These are phyloP conservation scores for Mycena rosella DNA, from an alignment of 768 basidiomycete genomes.

Conservation along the genomic window DNA sequence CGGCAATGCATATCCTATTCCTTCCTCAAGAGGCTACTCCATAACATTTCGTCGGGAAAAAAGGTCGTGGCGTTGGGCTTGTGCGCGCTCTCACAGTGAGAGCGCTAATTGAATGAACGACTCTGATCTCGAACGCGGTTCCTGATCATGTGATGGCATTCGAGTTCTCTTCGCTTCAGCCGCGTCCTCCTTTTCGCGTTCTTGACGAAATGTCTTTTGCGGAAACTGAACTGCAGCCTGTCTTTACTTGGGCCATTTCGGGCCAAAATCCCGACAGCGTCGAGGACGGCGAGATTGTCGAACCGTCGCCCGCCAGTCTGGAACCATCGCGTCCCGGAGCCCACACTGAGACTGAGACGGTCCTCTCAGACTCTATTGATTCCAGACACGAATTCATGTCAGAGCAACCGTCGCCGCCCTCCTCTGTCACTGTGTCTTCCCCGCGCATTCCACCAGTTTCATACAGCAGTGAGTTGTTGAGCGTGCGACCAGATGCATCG, in stretches of 20 bases:
- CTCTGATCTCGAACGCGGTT: no score
- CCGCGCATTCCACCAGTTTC: neutral
- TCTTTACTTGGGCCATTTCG: neutral
- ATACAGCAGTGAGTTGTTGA: neutral
- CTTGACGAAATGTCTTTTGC: neutral
- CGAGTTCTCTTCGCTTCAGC: neutral
- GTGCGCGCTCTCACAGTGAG: no score
- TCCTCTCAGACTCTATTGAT: no score
- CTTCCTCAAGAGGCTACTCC: no score
- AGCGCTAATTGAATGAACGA: no score
- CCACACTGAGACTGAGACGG: no score
- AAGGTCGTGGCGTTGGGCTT: no score
- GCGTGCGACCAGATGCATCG: neutral
- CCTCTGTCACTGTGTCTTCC: neutral
- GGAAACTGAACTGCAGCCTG: neutral
- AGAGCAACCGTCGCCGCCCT: no score
- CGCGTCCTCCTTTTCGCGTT: neutral
- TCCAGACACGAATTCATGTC: neutral
- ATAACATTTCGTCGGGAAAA: no score
- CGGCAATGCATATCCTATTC: conserved; percentile 29
- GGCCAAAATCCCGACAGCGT: neutral
- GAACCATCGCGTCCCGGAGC: no score
- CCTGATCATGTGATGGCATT: neutral
- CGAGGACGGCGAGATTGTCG: conserved; percentile 1
- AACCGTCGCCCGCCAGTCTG: neutral